phyloP scores from a whole-genome alignment of 2,329 filamentous ascomycete species.

The Coniochaeta ligniaria region DNA sequence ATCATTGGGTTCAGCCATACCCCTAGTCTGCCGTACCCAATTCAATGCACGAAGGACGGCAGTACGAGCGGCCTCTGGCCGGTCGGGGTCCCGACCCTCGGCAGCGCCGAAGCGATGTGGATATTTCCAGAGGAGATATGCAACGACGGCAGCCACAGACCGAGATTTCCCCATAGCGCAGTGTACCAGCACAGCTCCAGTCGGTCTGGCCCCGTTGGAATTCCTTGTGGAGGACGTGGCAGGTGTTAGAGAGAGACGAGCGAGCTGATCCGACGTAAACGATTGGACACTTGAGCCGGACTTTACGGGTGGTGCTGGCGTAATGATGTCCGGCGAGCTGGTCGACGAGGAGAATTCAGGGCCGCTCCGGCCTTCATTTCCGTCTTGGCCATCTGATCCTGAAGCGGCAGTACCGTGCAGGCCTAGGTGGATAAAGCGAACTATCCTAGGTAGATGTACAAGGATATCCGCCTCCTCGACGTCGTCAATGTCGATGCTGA shows the following conservation, averaged over 20 bases:
- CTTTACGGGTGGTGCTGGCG: not conserved
- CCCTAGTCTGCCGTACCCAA: slow-evolving; percentile 61
- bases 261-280: not conserved
- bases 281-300: not conserved
- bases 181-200: slow-evolving; percentile 47
- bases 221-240: not conserved
- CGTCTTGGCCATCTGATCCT: not conserved
- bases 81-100: slow-evolving; percentile 36
- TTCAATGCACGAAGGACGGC: slow-evolving; percentile 58
- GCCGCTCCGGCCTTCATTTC: not conserved
- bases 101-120: slow-evolving; percentile 41
- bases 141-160: slow-evolving; percentile 75
- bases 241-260: not conserved
- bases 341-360: not conserved
- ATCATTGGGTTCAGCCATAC: slow-evolving; percentile 79
- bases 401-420: slow-evolving; percentile 31
- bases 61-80: slow-evolving; percentile 17
- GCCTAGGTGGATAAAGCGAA: slow-evolving; percentile 76
- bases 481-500: slow-evolving; percentile 82
- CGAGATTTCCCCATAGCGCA: slow-evolving; percentile 97
- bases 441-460: slow-evolving; percentile 68
- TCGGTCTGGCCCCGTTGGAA: slow-evolving; percentile 6
- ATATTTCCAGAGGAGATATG: slow-evolving; percentile 72
- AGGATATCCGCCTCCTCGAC: slow-evolving; percentile 83
- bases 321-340: not conserved